phyloP scores from a whole-genome alignment of 768 basidiomycete species.

The Phanerodontia chrysosporium region DNA sequence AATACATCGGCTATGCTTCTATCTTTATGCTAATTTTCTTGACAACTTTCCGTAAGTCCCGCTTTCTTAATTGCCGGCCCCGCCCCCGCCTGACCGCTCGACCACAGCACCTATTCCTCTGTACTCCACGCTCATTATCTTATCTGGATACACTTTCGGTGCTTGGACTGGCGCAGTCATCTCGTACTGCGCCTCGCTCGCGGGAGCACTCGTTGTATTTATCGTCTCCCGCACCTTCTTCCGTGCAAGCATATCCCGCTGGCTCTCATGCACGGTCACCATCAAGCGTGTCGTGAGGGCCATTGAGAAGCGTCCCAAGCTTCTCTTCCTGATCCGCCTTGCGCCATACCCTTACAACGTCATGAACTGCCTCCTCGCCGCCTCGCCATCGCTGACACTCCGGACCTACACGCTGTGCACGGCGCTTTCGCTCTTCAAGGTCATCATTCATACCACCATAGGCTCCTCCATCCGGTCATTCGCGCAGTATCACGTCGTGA shows the following conservation, averaged over 20 bases:
- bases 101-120: constrained; percentile 78
- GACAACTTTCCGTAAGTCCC: constrained; percentile 77
- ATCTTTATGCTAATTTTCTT: constrained; percentile 82
- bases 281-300: constrained; percentile 81
- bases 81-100: constrained; percentile 8
- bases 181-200: constrained; percentile 82
- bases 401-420: constrained; percentile 78
- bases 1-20: constrained; percentile 68
- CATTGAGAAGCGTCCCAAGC: constrained; percentile 80
- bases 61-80: constrained; percentile 13
- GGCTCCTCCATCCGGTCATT: constrained; percentile 87
- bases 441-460: constrained; percentile 86
- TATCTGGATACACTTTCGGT: constrained; percentile 90
- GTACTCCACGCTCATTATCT: constrained; percentile 89
- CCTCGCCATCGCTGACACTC: constrained; percentile 76
- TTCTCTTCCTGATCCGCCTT: constrained; percentile 87
- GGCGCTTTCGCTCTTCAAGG: constrained; percentile 80
- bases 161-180: constrained; percentile 80
- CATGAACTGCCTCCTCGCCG: constrained; percentile 91
- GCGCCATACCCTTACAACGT: constrained; percentile 94
- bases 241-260: constrained; percentile 64
- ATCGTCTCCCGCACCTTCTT: constrained; percentile 70
- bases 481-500: constrained; percentile 50
- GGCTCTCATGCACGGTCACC: constrained; percentile 65
- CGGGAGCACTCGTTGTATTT: constrained; percentile 83